These are phyloP conservation scores for Colletotrichum caudatum DNA, from an alignment of 2,329 filamentous ascomycete species.

Conservation along the genomic window DNA sequence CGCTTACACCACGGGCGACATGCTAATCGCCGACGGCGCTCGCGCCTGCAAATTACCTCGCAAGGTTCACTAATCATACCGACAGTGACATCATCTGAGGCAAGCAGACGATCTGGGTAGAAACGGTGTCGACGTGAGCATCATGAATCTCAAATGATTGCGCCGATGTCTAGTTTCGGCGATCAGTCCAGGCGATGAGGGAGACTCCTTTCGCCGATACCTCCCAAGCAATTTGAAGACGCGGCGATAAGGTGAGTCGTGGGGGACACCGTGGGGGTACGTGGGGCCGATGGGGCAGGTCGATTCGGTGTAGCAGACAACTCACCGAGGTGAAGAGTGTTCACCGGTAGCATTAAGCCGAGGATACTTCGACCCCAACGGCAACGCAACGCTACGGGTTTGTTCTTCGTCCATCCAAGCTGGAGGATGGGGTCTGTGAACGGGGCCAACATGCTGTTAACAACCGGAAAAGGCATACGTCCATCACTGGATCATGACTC, in stretches of 20 bases:
- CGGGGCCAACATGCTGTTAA: background rate
- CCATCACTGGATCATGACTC: background rate
- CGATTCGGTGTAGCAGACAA: background rate
- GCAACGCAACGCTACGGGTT: background rate
- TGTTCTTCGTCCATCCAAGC: background rate
- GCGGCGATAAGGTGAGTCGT: constrained; percentile 9
- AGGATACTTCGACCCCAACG: background rate
- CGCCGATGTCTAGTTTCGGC: background rate
- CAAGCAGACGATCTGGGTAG: background rate
- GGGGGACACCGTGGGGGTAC: constrained; percentile 25
- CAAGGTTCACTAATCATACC: background rate
- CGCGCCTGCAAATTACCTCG: background rate
- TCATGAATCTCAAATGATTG: background rate
- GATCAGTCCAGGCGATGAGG: constrained; percentile 1
- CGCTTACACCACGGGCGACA: background rate
- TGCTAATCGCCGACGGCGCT: constrained; percentile 1
- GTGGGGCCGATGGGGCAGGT: background rate
- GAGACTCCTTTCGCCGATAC: background rate
- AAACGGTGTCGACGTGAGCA: background rate
- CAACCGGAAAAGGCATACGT: background rate
- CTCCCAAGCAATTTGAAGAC: constrained; percentile 7
- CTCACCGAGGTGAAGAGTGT: constrained; percentile 10
- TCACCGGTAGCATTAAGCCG: constrained; percentile 17
- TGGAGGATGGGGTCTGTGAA: background rate
- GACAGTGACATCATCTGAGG: background rate